Evolutionary conservation across 768 basidiomycete species (phyloP), one percentile per base, ranked within the genome.

Genomic region (Cystobasidium tubakii): DNA sequence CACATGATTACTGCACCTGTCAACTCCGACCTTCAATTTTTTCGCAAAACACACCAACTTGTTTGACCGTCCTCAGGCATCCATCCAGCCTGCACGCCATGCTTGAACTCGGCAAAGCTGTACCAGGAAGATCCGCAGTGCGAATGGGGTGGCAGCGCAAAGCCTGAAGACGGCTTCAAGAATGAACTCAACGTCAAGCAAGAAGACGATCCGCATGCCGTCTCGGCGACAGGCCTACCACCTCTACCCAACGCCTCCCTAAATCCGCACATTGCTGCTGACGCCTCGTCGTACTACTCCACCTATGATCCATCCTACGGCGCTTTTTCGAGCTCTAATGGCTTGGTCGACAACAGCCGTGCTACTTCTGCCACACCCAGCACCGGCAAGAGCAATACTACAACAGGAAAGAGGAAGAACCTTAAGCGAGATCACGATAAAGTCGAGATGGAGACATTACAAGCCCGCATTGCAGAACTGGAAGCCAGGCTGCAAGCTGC

Each of bases 71-170:
- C 15, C 39, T 36, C 63, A 67, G 63, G 44, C 46, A 53, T 46
- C 7, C 39, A 67, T 15, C 66, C 66, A 33, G 66, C 53, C 12
- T 67, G 66, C 34, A 36, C 23, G 6, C 66, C 66, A 12, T 67
- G 66, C 29, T 2, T 15, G 2, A 67, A 46, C 31, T 67, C 66
- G 10, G 42, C 66, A 19, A n/a, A 29, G 10, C 44, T 67, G 25
- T 67, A 67, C 31, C 66, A 67, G 53, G 66, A 67, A 67, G 66
- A 67, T 4, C 66, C 66, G 19, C 42, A 33, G 10, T 67, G 66
- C 34, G 66, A 67, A 54, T 67, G 66, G 66, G 46, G 46, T 50
- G 46, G 46, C 12, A 50, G 46, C 21, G n/a, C 4, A 4, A 50
- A 50, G 46, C n/a, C 46, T 12, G 46, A 50, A 17, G 46, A 50